Evolutionary conservation across 352 stramenopile genomes (phyloP), one percentile per base, ranked within the genome.

Genomic region (Globisporangium cylindrosporum): DNA sequence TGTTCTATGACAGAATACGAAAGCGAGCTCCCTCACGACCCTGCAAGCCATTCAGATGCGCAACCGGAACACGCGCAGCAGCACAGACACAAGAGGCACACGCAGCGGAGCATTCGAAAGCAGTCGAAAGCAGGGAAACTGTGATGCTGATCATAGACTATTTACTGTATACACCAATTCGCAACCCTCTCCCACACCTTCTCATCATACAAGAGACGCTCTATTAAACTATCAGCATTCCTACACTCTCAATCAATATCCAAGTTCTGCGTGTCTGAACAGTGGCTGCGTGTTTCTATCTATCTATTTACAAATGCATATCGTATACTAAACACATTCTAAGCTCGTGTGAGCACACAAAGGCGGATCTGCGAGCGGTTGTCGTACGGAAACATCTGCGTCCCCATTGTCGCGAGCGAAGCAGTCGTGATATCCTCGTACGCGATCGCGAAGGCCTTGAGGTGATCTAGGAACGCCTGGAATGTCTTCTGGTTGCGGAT

Each of bases 401-500:
- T 46, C 0, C 75, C 73, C 78, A 90, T 91, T 12, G 64, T 71
- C 24, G 67, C 49, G n/a, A 81, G 46, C 27, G 82, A 76, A 4
- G 65, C n/a, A 14, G 43, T 46, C 6, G 84, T 92, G 62, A 92
- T 85, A 61, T 94, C 87, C 4, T 83, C 67, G 56, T 89, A 93
- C 36, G 73, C 76, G 59, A 94, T 92, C 25, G 55, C 36, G 43
- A 88, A 69, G 57, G 62, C 56, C 32, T 75, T 73, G 3, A 94
- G 76, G 32, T 85, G 82, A 22, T 89, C 74, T 2, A 94, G 67
- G 66, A 94, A 92, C n/a, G 68, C 71, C 59, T 91, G 76, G 60
- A 94, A 94, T 4, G 87, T 94, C 34, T 75, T 70, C 36, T 87
- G 80, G 59, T 90, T 94, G 41, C 87, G 87, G 59, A 94, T 85